Percentiles rank a stretch among this genome's conserved stretches.
Evolutionary conservation across 164 flowering plant species (phyloP).

Genomic region (Umbilicus rupestris): DNA sequence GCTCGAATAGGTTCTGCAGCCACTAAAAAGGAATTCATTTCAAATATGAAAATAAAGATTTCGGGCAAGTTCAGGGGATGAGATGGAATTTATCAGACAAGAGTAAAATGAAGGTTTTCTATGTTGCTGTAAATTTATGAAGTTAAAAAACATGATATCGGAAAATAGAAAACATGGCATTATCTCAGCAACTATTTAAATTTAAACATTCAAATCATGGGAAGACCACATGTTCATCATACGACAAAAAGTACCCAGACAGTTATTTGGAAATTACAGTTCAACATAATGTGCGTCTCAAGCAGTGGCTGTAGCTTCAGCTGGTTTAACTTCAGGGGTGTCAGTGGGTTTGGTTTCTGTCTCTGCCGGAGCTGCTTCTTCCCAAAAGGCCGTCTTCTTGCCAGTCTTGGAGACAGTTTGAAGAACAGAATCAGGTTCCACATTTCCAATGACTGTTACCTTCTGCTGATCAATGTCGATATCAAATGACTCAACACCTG

Average conservation of each 20-base stretch:
- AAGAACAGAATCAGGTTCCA: constrained; percentile 70
- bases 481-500: constrained; percentile 81
- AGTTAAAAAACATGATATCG: too few species aligned
- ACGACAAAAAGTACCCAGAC: not conserved
- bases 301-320: constrained; percentile 19
- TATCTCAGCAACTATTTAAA: not conserved
- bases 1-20: not conserved
- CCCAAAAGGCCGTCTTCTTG: constrained; percentile 84
- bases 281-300: constrained; percentile 1
- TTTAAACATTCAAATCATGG: not conserved
- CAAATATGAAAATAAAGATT: not conserved
- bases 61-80: too few species aligned
- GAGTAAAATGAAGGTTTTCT: too few species aligned
- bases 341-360: constrained; percentile 14
- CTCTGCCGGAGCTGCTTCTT: constrained; percentile 24
- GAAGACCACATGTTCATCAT: constrained; percentile 3
- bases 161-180: too few species aligned
- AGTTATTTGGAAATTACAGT: not conserved
- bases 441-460: constrained; percentile 80
- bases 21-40: not conserved
- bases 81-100: too few species aligned
- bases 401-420: constrained; percentile 90
- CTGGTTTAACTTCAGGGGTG: constrained; percentile 21
- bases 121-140: too few species aligned
- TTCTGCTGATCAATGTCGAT: constrained; percentile 75